Conservation (phyloP, 768 basidiomycete genomes). For the Mycena polygramma region DNA sequence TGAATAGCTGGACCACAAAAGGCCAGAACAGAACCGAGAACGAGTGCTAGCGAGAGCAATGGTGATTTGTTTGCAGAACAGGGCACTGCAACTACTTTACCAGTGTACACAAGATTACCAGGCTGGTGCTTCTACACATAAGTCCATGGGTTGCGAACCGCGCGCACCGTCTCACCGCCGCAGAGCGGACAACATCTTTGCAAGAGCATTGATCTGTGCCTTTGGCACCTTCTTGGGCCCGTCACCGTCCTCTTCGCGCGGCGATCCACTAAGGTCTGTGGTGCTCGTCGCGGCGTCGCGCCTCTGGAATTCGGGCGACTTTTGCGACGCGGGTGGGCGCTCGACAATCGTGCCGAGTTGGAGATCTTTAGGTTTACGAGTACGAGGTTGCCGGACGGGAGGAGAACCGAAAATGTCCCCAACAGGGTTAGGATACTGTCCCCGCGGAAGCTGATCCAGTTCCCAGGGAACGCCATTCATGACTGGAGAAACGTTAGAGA, state of each 20-base stretch:
- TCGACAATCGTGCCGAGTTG: conserved; percentile 83
- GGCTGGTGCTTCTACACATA: conserved; percentile 47
- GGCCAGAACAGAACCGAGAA: conserved; percentile 37
- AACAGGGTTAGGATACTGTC: conserved; percentile 65
- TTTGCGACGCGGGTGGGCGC: conserved; percentile 62
- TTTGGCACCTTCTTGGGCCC: conserved; percentile 85
- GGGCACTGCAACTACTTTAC: conserved; percentile 66
- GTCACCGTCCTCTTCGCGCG: conserved; percentile 60
- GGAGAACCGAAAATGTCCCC: conserved; percentile 75
- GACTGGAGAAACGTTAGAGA: conserved; percentile 56
- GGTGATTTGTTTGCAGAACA: conserved; percentile 39
- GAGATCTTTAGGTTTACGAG: conserved; percentile 75
- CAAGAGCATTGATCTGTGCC: conserved; percentile 89
- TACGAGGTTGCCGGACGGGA: conserved; percentile 73
- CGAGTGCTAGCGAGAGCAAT: conserved; percentile 32
- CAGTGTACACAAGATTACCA: conserved; percentile 55
- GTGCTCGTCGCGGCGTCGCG: conserved; percentile 82
- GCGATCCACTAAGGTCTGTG: conserved; percentile 67
- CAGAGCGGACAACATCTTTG: conserved; percentile 91
- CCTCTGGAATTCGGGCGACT: conserved; percentile 62
- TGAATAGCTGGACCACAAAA: conserved; percentile 41
- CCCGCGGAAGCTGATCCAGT: conserved; percentile 76
- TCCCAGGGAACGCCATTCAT: conserved; percentile 86
- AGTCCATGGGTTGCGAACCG: conserved; percentile 37
- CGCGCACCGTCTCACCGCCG: conserved; percentile 64